phyloP scores from a whole-genome alignment of 2,329 filamentous ascomycete species.

The Xylaria arbuscula region DNA sequence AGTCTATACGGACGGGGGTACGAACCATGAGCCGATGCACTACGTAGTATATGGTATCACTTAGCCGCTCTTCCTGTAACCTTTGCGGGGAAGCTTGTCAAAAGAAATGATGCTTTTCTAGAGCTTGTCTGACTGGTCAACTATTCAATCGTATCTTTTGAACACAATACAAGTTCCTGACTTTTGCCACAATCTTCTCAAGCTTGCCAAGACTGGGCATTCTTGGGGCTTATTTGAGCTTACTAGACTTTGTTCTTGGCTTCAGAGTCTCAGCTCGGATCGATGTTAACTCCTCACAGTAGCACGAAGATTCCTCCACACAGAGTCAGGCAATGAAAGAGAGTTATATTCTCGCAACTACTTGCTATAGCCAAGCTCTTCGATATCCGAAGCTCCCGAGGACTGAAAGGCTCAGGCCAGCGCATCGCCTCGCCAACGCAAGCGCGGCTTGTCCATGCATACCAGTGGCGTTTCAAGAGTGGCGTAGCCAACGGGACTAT shows the following conservation, averaged over 20 bases:
- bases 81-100: constrained; percentile 26
- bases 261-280: background rate
- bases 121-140: constrained; percentile 18
- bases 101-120: constrained; percentile 13
- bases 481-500: constrained; percentile 13
- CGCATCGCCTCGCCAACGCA: constrained; percentile 17
- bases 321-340: background rate
- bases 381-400: constrained; percentile 6
- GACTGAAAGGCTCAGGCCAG: constrained; percentile 10
- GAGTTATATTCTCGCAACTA: background rate
- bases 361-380: background rate
- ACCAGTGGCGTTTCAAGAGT: constrained; percentile 20
- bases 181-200: constrained; percentile 11
- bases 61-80: constrained; percentile 10
- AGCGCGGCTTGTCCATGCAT: constrained; percentile 29
- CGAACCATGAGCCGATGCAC: constrained; percentile 13
- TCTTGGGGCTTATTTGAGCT: constrained; percentile 6
- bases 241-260: constrained; percentile 6
- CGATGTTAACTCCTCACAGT: background rate
- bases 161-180: background rate
- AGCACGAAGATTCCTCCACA: background rate
- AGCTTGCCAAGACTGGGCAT: background rate
- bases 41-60: constrained; percentile 12
- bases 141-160: constrained; percentile 6
- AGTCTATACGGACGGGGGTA: constrained; percentile 9